Evolutionary conservation across 2,329 filamentous ascomycete genomes (phyloP).

Genomic region (Aspergillus luchuensis): DNA sequence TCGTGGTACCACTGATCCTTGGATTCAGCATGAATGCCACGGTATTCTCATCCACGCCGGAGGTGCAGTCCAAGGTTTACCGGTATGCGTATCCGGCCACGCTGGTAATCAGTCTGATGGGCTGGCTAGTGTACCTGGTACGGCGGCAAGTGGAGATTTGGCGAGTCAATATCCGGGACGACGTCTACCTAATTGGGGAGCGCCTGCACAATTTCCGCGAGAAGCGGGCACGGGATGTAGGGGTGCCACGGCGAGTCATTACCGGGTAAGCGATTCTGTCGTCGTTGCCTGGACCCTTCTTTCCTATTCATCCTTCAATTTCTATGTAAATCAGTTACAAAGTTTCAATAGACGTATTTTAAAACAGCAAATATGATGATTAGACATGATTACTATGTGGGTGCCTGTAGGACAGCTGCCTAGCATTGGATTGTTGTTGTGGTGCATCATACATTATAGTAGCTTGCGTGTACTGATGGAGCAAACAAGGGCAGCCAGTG

Average conservation of each 20-base stretch:
- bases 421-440: background rate
- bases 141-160: conserved; percentile 68
- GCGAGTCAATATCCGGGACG: conserved; percentile 82
- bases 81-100: conserved; percentile 74
- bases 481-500: no score
- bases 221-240: conserved; percentile 44
- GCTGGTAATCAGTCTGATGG: conserved; percentile 56
- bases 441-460: no score
- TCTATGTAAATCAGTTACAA: conserved; percentile 13
- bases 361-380: background rate
- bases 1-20: conserved; percentile 65
- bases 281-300: background rate
- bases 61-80: conserved; percentile 52
- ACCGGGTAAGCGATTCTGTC: conserved; percentile 28
- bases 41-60: conserved; percentile 33
- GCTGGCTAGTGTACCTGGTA: conserved; percentile 42
- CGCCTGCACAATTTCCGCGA: conserved; percentile 91
- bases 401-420: background rate
- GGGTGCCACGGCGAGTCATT: conserved; percentile 41
- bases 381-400: background rate
- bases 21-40: conserved; percentile 56
- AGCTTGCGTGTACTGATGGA: no score
- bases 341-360: background rate
- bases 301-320: background rate
- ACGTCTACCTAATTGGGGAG: conserved; percentile 95